Percentiles rank a stretch among this genome's conserved stretches.
Evolutionary conservation across 208 protist species (phyloP).

Genomic region (Trypanosomatidae sp.): DNA sequence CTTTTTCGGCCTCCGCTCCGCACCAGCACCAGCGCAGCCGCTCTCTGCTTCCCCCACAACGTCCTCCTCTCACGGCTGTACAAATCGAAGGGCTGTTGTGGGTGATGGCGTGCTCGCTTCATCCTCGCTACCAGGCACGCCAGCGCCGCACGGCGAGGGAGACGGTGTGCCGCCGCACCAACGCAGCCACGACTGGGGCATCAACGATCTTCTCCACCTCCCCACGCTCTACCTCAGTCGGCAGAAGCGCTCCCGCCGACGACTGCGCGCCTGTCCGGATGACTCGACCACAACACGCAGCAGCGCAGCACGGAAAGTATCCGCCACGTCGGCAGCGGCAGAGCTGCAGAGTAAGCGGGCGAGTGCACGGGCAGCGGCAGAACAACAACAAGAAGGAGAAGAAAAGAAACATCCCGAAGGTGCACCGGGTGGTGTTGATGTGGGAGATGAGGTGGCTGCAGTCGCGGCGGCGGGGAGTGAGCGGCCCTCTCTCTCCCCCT

Average conservation of each 20-base stretch:
- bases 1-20: neutral
- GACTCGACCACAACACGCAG: conserved; percentile 22
- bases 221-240: conserved; percentile 20
- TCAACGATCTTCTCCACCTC: conserved; percentile 4
- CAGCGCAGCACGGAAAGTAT: conserved; percentile 28
- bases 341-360: too few relatives aligned
- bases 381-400: too few relatives aligned
- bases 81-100: too few relatives aligned
- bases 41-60: neutral
- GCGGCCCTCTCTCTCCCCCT: too few relatives aligned
- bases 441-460: too few relatives aligned
- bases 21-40: neutral
- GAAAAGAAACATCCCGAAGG: too few relatives aligned
- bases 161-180: neutral
- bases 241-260: conserved; percentile 18
- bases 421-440: too few relatives aligned
- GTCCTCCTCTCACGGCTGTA: too few relatives aligned
- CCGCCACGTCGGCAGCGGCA: too few relatives aligned
- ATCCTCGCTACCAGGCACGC: too few relatives aligned
- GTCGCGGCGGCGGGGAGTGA: conserved; percentile 9
- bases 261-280: conserved; percentile 1
- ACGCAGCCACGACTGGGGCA: conserved; percentile 3
- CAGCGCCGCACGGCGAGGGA: neutral
- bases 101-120: too few relatives aligned
- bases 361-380: too few relatives aligned